These are phyloP conservation scores for Mycena maculata DNA, from an alignment of 768 basidiomycete genomes.

Conservation along the genomic window DNA sequence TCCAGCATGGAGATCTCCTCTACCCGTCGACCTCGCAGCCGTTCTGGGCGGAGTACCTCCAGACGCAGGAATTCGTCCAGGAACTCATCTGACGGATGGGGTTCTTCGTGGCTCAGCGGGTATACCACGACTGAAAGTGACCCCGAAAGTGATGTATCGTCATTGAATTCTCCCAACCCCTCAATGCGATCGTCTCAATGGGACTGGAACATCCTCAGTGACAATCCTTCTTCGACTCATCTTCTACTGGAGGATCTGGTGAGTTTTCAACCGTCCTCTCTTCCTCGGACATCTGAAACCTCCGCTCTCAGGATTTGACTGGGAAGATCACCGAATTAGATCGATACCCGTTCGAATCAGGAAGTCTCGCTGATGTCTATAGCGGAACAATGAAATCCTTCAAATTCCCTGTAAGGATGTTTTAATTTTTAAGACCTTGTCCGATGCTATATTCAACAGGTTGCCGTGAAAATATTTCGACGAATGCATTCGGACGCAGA, in stretches of 20 bases:
- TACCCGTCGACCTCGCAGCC: background rate
- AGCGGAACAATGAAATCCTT: background rate
- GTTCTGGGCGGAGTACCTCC: background rate
- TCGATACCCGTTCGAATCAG: conserved; percentile 21
- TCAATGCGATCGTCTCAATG: background rate
- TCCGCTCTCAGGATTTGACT: conserved; percentile 5
- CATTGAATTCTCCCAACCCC: background rate
- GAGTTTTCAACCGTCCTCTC: background rate
- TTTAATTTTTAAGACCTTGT: too few relatives aligned
- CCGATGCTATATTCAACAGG: background rate
- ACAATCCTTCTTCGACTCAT: background rate
- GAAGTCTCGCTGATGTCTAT: conserved; percentile 26
- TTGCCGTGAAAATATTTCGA: conserved; percentile 20
- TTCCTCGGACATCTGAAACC: background rate
- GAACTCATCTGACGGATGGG: conserved; percentile 2
- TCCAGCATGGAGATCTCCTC: background rate
- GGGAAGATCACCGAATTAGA: conserved; percentile 11
- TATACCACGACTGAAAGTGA: conserved; percentile 15
- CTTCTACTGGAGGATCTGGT: background rate
- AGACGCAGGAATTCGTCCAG: conserved; percentile 4
- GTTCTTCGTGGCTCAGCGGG: conserved; percentile 6
- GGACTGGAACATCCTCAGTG: background rate
- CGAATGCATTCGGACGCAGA: conserved; percentile 25
- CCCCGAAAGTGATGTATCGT: background rate
- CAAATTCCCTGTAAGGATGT: background rate